These are phyloP conservation scores for Diutina ranongensis DNA, from an alignment of 1,139 yeast genomes.

Conservation along the genomic window DNA sequence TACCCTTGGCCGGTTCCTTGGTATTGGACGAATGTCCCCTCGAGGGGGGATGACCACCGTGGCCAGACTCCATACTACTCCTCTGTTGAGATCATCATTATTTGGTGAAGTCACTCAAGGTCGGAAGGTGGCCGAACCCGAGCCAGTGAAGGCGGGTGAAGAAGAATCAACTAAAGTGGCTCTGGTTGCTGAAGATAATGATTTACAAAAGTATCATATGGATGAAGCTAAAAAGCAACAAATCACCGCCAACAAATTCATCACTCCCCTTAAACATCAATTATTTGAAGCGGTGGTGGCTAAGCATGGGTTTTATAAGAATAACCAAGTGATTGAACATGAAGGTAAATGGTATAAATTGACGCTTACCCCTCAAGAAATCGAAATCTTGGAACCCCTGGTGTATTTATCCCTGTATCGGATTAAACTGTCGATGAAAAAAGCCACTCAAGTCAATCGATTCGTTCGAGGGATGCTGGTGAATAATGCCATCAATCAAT, in stretches of 20 bases:
- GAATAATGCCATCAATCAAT: conserved; percentile 78
- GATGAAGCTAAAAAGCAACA: conserved; percentile 21
- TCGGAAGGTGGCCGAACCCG: background rate
- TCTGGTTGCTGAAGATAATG: conserved; percentile 20
- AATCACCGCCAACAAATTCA: conserved; percentile 22
- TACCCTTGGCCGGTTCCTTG: conserved; percentile 1
- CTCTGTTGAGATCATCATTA: background rate
- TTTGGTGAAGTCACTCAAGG: conserved; percentile 6
- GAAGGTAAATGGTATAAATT: conserved; percentile 45
- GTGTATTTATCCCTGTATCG: conserved; percentile 68
- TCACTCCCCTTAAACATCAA: conserved; percentile 65
- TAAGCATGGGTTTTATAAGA: conserved; percentile 65
- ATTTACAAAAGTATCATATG: conserved; percentile 23
- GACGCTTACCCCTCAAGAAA: conserved; percentile 49
- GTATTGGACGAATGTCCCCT: background rate
- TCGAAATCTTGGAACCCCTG: conserved; percentile 75
- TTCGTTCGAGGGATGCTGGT: conserved; percentile 62
- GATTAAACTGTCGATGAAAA: conserved; percentile 76
- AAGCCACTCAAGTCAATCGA: conserved; percentile 73
- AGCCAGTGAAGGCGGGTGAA: background rate
- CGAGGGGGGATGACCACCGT: background rate
- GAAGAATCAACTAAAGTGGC: conserved; percentile 4
- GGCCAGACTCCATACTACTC: background rate
- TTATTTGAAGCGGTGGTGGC: conserved; percentile 52
- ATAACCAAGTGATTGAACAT: conserved; percentile 37